Evolutionary conservation across 345 rosid genomes (phyloP), one percentile per base, ranked within the genome.

Genomic region (Murraya paniculata): DNA sequence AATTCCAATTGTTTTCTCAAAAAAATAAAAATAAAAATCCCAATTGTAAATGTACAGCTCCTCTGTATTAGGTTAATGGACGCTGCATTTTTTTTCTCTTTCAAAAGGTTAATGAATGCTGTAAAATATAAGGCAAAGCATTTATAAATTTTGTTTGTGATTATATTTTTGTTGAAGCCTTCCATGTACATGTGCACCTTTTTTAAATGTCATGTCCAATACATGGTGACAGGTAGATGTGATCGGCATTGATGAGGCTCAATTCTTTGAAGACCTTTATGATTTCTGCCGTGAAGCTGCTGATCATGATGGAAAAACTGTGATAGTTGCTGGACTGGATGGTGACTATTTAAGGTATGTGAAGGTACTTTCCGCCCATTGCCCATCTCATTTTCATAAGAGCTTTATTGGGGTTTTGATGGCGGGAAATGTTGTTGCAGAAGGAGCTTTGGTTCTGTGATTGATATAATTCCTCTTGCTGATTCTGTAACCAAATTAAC

Each of bases 181-280:
- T 76, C 10, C 57, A 16, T 74, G 50, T 69, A 4, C 19, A 0
- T 9, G 50, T 57, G 9, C 48, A 71, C 60, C 59, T 35, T 31
- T 16, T 77, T 9, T 13, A 57, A 45, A 72, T 60, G 13, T 57
- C 35, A 74, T 48, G 59, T 71, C 2, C 57, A 9, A n/a, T 75
- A 30, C 7, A 24, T 78, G 77, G 78, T 85, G 67, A 81, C 91
- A 87, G 90, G 87, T 93, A 19, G 99, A 93, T 80, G 98, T 95
- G 82, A 95, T 95, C n/a, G 98, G 97, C 7, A 93, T 93, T 60
- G 98, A 93, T 22, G 98, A 91, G 79, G 98, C 98, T 71, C 97
- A 93, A 56, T 95, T 93, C 84, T 93, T 95, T 71, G 92, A 84
- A 39, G 98, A 92, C 74, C 86, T 93, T 0, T 91, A 91, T 81